Base-by-base conservation (phyloP, 371 early-diverging fungal species). In the Syncephalastrum sp. region DNA sequence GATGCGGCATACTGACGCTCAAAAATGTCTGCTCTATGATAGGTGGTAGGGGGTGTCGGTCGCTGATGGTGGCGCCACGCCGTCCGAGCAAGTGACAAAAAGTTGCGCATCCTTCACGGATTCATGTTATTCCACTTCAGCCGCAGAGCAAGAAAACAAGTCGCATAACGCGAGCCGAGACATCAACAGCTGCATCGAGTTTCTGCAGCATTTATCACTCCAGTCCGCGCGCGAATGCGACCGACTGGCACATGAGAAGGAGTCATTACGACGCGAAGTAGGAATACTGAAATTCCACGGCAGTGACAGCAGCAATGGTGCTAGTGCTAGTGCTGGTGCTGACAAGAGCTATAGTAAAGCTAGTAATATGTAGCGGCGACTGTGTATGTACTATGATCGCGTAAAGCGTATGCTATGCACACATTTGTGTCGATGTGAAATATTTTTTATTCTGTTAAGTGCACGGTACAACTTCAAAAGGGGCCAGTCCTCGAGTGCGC, bases 161-260 rank as follows among this genome's bases (percentile, higher is more conserved):
- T 21, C 10, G 29, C 3, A 16, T 19, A 38, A 2, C 27, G 13
- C 19, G 8, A 14, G 6, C 16, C 43, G 15, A 10, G 23, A 19
- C 47, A 50, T n/a, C 17, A 16, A 12, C 23, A 13, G 13, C 3
- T 44, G 10, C 3, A 23, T 42, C 16, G 64, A 71, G 33, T 62
- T 63, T 50, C 53, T 81, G 33, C 75, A 83, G 38, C 75, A 71
- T 17, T 68, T 76, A 41, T 64, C 81, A 14, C 72, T 77, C 25
- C 25, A 56, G 2, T 60, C 77, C 17, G 48, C 69, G 14, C 66
- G 74, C 3, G 84, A 86, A 47, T 81, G 82, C 41, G 78, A 72
- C 24, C 72, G 67, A 50, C 64, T 86, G 27, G 64, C 69, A 47
- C 75, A 72, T 49, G 83, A 86, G 56, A 82, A 79, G 27, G 81